Percentiles rank a stretch among this genome's conserved stretches.
phyloP scores from a whole-genome alignment of 768 basidiomycete species.

The Boletales sp. region DNA sequence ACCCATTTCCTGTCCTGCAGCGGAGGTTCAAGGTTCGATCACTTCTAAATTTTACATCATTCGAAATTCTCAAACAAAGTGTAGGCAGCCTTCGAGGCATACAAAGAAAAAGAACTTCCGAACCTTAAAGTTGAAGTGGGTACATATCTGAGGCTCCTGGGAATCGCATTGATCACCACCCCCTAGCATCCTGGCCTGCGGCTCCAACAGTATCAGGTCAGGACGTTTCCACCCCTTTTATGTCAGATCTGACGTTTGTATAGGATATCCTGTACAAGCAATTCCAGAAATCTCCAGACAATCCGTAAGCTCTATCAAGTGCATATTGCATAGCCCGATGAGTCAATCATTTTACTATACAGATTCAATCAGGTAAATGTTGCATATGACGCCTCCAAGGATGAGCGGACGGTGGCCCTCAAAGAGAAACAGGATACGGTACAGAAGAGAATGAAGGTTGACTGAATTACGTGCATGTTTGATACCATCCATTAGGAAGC shows the following conservation, averaged over 20 bases:
- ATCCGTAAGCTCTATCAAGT: conserved; percentile 59
- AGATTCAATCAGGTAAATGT: conserved; percentile 85
- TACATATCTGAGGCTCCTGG: not conserved
- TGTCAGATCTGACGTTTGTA: conserved; percentile 5
- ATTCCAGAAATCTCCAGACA: conserved; percentile 95
- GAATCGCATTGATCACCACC: conserved; percentile 10
- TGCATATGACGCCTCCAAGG: conserved; percentile 83
- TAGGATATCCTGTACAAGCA: conserved; percentile 88
- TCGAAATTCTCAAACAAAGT: conserved; percentile 2
- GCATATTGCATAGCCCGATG: conserved; percentile 6
- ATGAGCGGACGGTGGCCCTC: conserved; percentile 76
- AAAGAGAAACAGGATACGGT: conserved; percentile 63
- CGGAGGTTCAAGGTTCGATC: conserved; percentile 78
- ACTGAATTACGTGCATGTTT: too few relatives aligned
- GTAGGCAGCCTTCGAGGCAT: conserved; percentile 86
- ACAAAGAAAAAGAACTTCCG: conserved; percentile 83
- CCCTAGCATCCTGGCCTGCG: conserved; percentile 82
- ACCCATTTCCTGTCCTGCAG: conserved; percentile 36
- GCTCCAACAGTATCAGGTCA: conserved; percentile 83
- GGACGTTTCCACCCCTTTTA: conserved; percentile 8
- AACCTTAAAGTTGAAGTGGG: conserved; percentile 69
- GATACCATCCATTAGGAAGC: too few relatives aligned
- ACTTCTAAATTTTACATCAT: not conserved
- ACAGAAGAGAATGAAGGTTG: conserved; percentile 59
- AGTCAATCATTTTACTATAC: not conserved